Conservation (phyloP, 2,329 filamentous ascomycete species). For the Colletotrichum chrysophilum region DNA sequence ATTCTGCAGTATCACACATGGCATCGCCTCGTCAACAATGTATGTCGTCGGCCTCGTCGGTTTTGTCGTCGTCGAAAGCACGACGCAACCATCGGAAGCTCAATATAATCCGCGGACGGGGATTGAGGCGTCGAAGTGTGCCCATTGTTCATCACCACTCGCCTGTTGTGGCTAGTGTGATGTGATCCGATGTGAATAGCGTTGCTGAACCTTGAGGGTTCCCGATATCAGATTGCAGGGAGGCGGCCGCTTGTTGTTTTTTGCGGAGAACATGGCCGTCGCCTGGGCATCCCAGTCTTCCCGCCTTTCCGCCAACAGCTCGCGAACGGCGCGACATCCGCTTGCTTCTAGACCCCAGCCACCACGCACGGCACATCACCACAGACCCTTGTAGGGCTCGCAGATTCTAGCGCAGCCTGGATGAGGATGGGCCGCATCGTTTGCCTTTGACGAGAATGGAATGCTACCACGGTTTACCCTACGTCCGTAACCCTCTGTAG, state of each 20-base stretch:
- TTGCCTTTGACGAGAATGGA: background rate
- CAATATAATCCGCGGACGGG: slow-evolving; percentile 4
- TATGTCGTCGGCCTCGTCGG: background rate
- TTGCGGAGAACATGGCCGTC: slow-evolving; percentile 12
- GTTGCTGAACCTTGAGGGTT: slow-evolving; percentile 19
- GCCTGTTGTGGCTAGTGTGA: slow-evolving; percentile 19
- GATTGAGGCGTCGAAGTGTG: slow-evolving; percentile 14
- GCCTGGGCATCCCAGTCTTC: slow-evolving; percentile 15
- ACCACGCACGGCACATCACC: slow-evolving; percentile 13
- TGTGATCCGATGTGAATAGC: slow-evolving; percentile 23
- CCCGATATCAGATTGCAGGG: slow-evolving; percentile 17
- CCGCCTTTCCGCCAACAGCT: slow-evolving; percentile 15
- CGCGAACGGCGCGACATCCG: slow-evolving; percentile 13
- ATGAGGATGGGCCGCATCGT: background rate
- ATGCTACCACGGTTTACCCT: background rate
- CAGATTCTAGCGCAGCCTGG: background rate
- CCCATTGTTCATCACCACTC: slow-evolving; percentile 8
- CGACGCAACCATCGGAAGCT: background rate
- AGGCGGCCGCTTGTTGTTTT: background rate
- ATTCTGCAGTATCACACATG: background rate
- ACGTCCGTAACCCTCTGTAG: slow-evolving; percentile 11
- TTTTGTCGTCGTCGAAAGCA: background rate
- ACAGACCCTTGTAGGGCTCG: background rate
- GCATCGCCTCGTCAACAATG: background rate
- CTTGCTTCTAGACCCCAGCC: slow-evolving; percentile 18